Evolutionary conservation across 2,329 filamentous ascomycete species (phyloP), one percentile per base, ranked within the genome.

Genomic region (Lasiodiplodia sp.): DNA sequence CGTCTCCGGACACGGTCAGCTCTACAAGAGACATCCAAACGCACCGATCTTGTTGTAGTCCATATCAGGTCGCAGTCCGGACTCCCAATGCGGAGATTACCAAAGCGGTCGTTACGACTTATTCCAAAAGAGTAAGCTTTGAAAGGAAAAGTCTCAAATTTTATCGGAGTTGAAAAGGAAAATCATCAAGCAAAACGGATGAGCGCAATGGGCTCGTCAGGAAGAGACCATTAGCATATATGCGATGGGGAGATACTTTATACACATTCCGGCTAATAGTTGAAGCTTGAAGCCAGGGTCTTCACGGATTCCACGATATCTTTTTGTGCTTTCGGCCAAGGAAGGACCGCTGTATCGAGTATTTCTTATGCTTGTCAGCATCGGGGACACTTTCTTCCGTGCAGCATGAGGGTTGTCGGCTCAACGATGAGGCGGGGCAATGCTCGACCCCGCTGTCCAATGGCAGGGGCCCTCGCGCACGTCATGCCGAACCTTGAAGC

Each of bases 341-440:
- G 21, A 25, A 28, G 12, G 16, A 12, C 4, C 25, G 12, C 51
- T 28, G 21, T 4, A 53, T 7, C 23, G 12, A 53, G 55, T 4
- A 47, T 47, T 37, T 3, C 10, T n/a, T n/a, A n/a, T 34, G 53
- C 31, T 58, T 58, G 55, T n/a, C 31, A 56, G 31, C 31, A 23
- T 7, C 60, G 60, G 60, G 25, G 31, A 4, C 5, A 63, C n/a
- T 38, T 63, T 63, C 25, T 63, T 23, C 58, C 58, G 58, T 28
- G 23, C 28, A 18, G 8, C 18, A 18, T 37, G 28, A 49, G 40
- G 58, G 14, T 23, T 28, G 11, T 31, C 44, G 44, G 60, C 18
- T 52, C 28, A 53, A 64, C n/a, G 31, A 64, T 64, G 28, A 64
- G 21, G 60, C 60, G 60, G 31, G 28, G 47, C 28, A 51, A 25